A percentile compares a stretch with the other conserved stretches of the same genome.
These are phyloP conservation scores for Pythium sp. DNA, from an alignment of 352 stramenopile genomes.

Conservation along the genomic window DNA sequence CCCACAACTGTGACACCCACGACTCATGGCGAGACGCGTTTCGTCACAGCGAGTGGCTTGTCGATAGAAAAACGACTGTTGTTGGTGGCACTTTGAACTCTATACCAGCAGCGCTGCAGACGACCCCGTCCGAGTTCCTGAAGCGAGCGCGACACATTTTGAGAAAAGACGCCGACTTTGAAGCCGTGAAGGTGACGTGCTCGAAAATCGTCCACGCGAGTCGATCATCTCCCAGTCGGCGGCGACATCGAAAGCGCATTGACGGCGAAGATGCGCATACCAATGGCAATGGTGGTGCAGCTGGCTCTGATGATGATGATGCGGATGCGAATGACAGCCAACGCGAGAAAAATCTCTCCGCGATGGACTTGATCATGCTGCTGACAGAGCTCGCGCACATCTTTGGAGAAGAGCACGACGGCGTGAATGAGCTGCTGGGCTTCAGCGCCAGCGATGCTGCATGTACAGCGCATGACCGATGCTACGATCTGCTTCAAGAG, in stretches of 20 bases:
- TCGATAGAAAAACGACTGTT: neutral
- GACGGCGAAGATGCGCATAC: constrained; percentile 4
- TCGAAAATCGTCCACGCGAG: constrained; percentile 13
- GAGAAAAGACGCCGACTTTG: constrained; percentile 19
- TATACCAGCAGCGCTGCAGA: neutral
- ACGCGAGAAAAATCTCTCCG: constrained; percentile 6
- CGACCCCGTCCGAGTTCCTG: constrained; percentile 14
- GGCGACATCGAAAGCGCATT: neutral
- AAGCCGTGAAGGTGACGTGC: constrained; percentile 21
- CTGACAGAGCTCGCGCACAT: constrained; percentile 24
- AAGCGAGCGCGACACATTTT: constrained; percentile 12
- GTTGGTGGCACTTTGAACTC: no score
- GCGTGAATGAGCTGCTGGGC: constrained; percentile 25
- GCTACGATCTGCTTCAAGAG: constrained; percentile 7
- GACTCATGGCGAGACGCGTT: constrained; percentile 16
- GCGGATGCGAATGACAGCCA: neutral
- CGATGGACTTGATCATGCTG: constrained; percentile 21
- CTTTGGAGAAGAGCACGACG: constrained; percentile 29
- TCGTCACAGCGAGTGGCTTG: constrained; percentile 24
- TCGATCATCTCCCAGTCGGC: neutral
- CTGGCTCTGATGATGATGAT: neutral
- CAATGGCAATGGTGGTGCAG: neutral
- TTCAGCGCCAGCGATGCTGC: neutral
- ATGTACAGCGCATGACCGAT: constrained; percentile 18
- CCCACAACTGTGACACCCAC: neutral